A percentile compares a stretch with the other conserved stretches of the same genome.
Conservation (phyloP, 2,329 filamentous ascomycete species). For the Geosmithia morbida region DNA sequence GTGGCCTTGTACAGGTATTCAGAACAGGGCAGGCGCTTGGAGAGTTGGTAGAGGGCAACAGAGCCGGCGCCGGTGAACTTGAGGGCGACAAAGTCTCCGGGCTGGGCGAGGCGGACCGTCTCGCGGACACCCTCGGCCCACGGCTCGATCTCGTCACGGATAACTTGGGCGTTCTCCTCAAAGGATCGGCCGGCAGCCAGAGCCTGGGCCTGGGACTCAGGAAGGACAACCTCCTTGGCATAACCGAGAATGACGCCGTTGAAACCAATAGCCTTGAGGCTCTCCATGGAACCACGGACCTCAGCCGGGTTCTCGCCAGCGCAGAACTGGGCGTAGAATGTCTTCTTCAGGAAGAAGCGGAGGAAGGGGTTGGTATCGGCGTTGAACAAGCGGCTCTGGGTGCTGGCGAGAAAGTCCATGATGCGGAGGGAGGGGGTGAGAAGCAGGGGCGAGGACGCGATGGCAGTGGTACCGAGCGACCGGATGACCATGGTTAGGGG, state of each 20-base stretch:
- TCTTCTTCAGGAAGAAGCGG: slow-evolving; percentile 57
- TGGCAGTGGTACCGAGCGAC: slow-evolving; percentile 51
- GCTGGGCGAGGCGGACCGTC: slow-evolving; percentile 53
- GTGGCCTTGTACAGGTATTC: slow-evolving; percentile 54
- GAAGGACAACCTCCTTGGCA: slow-evolving; percentile 65
- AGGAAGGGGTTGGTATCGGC: slow-evolving; percentile 64
- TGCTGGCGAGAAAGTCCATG: slow-evolving; percentile 56
- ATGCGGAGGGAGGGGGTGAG: slow-evolving; percentile 54
- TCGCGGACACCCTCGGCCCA: slow-evolving; percentile 66
- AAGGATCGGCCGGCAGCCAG: slow-evolving; percentile 29
- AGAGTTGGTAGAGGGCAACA: slow-evolving; percentile 53
- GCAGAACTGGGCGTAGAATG: slow-evolving; percentile 86
- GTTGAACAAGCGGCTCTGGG: slow-evolving; percentile 50
- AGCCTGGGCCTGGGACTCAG: slow-evolving; percentile 32
- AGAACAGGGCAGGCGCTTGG: slow-evolving; percentile 46
- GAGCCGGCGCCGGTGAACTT: slow-evolving; percentile 76
- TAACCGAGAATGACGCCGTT: slow-evolving; percentile 76
- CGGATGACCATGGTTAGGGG: slow-evolving; percentile 53
- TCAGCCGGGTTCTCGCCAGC: slow-evolving; percentile 62
- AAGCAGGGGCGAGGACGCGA: slow-evolving; percentile 57
- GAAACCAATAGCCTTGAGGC: slow-evolving; percentile 62
- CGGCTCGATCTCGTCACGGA: slow-evolving; percentile 46
- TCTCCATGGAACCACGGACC: slow-evolving; percentile 48
- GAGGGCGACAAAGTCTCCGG: slow-evolving; percentile 49
- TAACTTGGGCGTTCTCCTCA: slow-evolving; percentile 29